Evolutionary conservation across 2,329 filamentous ascomycete genomes (phyloP), one percentile per base, ranked within the genome.

Genomic region (Colletotrichum sp.): DNA sequence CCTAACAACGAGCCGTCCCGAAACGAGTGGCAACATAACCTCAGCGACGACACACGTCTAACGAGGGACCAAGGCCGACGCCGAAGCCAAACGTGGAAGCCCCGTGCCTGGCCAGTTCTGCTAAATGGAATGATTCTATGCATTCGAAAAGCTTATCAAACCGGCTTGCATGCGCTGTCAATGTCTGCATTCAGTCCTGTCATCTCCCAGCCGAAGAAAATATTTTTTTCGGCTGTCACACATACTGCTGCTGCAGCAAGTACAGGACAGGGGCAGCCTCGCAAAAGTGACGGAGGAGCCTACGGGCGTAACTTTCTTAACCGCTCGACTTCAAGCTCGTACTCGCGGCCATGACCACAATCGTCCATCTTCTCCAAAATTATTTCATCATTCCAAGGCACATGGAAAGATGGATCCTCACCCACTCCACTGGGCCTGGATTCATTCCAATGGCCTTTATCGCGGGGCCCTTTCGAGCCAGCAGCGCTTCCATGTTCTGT

Each of bases 1-100:
- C 34, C 68, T 55, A 71, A 71, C 43, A 52, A 52, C 72, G 68
- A 71, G 15, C 72, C 72, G 72, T 66, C 55, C 72, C 72, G 72
- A 32, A n/a, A 34, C 22, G 28, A 15, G n/a, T 71, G 68, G 72
- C 36, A 8, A 55, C 15, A 22, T 22, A 18, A 39, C 48, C 18
- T 55, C 32, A 52, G 22, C 60, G 66, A 30, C 67, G 34, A 34
- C 30, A 39, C 28, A 27, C n/a, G n/a, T 52, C 43, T 25, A 34
- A 30, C 28, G 15, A 16, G 28, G 15, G n/a, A 36, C 65, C n/a
- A 28, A 39, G 16, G 22, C 25, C 32, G n/a, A 25, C 43, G 6
- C 43, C 43, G 7, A 25, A 52, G 43, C n/a, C 43, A 52, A 52
- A 22, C 6, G n/a, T 52, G 39, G 25, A 16, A 68, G 34, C 30